A percentile compares a stretch with the other conserved stretches of the same genome.
Evolutionary conservation across 495 filamentous ascomycete genomes (phyloP).

Genomic region (Schizothecium vesticola): DNA sequence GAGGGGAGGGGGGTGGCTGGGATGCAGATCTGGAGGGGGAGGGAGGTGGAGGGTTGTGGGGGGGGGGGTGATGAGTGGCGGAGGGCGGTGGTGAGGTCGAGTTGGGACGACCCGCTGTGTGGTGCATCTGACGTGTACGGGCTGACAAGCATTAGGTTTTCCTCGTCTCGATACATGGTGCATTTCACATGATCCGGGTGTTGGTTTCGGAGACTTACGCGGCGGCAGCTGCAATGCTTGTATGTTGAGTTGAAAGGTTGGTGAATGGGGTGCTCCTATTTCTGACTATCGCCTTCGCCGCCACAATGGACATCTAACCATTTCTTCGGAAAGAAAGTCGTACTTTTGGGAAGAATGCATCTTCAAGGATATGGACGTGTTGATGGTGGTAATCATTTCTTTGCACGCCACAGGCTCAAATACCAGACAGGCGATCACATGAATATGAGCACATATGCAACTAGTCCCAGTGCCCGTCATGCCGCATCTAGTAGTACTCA

Average conservation of each 20-base stretch:
- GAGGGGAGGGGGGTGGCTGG: background rate
- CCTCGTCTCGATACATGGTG: background rate
- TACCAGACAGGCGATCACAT: background rate
- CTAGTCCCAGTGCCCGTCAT: background rate
- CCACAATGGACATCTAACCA: too few relatives aligned
- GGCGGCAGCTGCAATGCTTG: background rate
- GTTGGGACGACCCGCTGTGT: background rate
- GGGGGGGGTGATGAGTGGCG: too few relatives aligned
- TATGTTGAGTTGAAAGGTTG: background rate
- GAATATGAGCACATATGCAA: background rate
- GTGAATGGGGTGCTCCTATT: background rate
- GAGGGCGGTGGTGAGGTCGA: background rate
- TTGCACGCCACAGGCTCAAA: background rate
- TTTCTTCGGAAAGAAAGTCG: background rate
- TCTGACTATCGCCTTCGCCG: too few relatives aligned
- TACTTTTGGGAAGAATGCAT: background rate
- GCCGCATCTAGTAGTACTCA: background rate
- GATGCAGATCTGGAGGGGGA: conserved; percentile 1
- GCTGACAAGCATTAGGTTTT: background rate
- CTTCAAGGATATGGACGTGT: background rate
- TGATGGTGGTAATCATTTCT: background rate
- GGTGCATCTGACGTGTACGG: background rate
- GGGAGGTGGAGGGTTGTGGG: background rate
- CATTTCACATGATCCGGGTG: background rate
- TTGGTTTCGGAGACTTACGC: too few relatives aligned